Conservation (phyloP, 345 rosid species). For the Rhizophora mangle region DNA sequence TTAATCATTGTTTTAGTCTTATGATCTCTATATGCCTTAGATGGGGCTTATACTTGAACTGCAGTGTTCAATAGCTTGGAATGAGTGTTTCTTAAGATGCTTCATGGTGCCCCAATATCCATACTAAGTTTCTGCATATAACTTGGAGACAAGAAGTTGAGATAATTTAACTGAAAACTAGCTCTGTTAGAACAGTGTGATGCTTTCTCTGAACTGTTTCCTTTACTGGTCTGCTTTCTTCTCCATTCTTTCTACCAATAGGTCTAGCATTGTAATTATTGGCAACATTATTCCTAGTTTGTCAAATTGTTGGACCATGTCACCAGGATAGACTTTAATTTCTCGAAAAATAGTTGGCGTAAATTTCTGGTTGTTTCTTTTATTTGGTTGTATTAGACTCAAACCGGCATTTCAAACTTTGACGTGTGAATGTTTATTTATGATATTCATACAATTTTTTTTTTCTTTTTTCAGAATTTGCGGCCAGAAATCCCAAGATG, state of each 20-base stretch:
- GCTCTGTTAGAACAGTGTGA: too few species aligned
- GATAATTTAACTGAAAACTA: neutral
- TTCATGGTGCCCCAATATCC: neutral
- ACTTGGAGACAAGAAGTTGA: neutral
- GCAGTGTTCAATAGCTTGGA: neutral
- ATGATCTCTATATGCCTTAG: neutral
- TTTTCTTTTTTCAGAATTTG: slow-evolving; percentile 15
- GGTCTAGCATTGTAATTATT: too few species aligned
- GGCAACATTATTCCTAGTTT: too few species aligned
- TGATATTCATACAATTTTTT: neutral
- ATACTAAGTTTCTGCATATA: neutral
- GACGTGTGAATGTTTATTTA: neutral
- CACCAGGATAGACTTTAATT: neutral
- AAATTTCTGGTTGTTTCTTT: neutral
- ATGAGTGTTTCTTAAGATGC: neutral
- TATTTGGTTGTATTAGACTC: neutral
- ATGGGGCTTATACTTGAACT: neutral
- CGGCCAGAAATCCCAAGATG: slow-evolving; percentile 35
- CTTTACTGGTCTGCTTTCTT: too few species aligned
- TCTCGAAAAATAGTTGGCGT: neutral
- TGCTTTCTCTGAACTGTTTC: too few species aligned
- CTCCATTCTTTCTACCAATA: too few species aligned
- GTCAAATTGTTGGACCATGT: neutral
- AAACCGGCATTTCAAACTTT: neutral
- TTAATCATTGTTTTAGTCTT: neutral